Evolutionary conservation across 2,329 filamentous ascomycete species (phyloP).

Genomic region (Dactylellina sp.): DNA sequence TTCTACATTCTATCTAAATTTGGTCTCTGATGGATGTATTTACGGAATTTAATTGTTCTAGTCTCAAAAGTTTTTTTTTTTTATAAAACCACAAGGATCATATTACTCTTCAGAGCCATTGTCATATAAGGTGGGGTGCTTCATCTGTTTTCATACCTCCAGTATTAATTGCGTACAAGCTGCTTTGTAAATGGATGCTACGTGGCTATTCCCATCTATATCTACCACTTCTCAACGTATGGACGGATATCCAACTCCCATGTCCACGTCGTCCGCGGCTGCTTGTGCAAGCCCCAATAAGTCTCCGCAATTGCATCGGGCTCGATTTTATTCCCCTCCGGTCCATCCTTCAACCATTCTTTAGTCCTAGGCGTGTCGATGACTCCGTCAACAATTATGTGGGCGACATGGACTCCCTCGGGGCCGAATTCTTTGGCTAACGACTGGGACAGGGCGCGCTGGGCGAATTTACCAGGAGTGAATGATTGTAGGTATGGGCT

Average conservation of each 20-base stretch:
- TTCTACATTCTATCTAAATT: too few relatives aligned
- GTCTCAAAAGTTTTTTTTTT: too few relatives aligned
- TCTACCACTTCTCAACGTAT: slow-evolving; percentile 85
- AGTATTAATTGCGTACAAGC: too few relatives aligned
- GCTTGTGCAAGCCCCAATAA: slow-evolving; percentile 86
- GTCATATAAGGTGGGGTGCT: too few relatives aligned
- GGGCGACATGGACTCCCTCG: slow-evolving; percentile 83
- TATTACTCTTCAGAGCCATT: too few relatives aligned
- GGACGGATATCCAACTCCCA: slow-evolving; percentile 85
- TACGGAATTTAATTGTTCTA: too few relatives aligned
- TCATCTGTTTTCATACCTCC: too few relatives aligned
- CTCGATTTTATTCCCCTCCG: slow-evolving; percentile 75
- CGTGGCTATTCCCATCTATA: too few relatives aligned
- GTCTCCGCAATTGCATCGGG: slow-evolving; percentile 84
- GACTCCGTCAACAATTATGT: slow-evolving; percentile 84
- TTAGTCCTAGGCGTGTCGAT: slow-evolving; percentile 83
- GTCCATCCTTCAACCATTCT: slow-evolving; percentile 69
- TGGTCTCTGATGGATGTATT: too few relatives aligned
- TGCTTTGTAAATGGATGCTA: too few relatives aligned
- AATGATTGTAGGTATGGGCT: slow-evolving; percentile 77
- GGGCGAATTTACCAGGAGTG: slow-evolving; percentile 82
- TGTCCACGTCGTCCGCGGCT: slow-evolving; percentile 81
- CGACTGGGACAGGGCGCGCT: slow-evolving; percentile 78
- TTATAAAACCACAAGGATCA: too few relatives aligned
- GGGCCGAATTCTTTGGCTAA: slow-evolving; percentile 87